Evolutionary conservation across 148 eudicot species (phyloP), one percentile per base, ranked within the genome.

Genomic region (Amaranthus cruentus): DNA sequence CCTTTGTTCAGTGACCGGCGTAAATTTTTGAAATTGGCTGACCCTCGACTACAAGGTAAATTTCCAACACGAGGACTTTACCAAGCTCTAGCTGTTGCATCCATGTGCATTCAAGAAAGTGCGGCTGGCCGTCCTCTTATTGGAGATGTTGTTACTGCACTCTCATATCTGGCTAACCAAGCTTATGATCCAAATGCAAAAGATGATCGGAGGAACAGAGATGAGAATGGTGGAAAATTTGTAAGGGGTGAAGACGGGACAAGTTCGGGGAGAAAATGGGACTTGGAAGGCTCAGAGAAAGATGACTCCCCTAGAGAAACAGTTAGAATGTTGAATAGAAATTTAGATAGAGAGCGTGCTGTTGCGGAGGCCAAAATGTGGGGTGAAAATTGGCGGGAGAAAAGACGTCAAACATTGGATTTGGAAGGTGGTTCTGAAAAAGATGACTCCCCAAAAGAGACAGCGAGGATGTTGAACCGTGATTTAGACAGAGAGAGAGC

Each of bases 361-460:
- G 97, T 91, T 75, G 95, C 95, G 4, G 97, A 89, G 81, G 95
- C 97, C 15, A 91, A 89, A 79, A 84, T 91, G 90, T 91, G 97
- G 95, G 97, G 90, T 43, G 97, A 86, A 65, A 90, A 88, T 75
- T 84, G 83, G 85, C 69, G 90, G 47, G 83, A 72, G 2, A 81
- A 81, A 68, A 76, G 80, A 76, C 58, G 83, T 47, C 83, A 81
- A 74, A 76, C 83, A 6, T 73, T 81, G 80, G 83, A 77, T 63
- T 66, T 57, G 5, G 83, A 77, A 73, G 77, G 75, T 4, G 83
- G 80, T 11, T 77, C 80, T 2, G 83, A 81, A 66, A 77, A 72
- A 72, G 80, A 81, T 12, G 77, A 81, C 64, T 76, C 80, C 71
- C 83, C 80, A 2, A 81, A 77, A 69, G 83, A 81, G 77, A 81